A percentile compares a stretch with the other conserved stretches of the same genome.
These are phyloP conservation scores for Silene latifolia DNA, from an alignment of 148 eudicot genomes.

Conservation along the genomic window DNA sequence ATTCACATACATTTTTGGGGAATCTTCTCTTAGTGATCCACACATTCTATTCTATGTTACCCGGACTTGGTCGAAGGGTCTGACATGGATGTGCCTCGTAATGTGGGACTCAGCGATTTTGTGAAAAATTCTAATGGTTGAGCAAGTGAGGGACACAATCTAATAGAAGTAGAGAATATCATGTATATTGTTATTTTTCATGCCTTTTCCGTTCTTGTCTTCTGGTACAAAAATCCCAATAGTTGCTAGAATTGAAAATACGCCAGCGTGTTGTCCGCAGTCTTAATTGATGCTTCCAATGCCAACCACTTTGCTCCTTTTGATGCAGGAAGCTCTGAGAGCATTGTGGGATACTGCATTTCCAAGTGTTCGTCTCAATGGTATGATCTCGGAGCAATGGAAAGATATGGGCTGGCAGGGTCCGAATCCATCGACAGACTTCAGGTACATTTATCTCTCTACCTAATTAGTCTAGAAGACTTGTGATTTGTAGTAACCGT, in stretches of 20 bases:
- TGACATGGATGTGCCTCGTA: no score
- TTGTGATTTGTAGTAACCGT: neutral
- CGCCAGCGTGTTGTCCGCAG: neutral
- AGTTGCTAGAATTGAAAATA: neutral
- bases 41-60: no score
- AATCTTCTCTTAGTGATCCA: no score
- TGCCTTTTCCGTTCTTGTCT: neutral
- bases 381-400: slow-evolving; percentile 89
- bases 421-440: slow-evolving; percentile 87
- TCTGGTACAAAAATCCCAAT: neutral
- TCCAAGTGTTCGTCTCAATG: slow-evolving; percentile 57
- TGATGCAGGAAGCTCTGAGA: slow-evolving; percentile 66
- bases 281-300: neutral
- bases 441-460: slow-evolving; percentile 46
- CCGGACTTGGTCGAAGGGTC: no score
- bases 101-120: no score
- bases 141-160: no score
- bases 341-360: slow-evolving; percentile 69
- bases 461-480: neutral
- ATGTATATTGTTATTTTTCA: neutral
- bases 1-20: no score
- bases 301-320: neutral
- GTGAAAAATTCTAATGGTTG: no score
- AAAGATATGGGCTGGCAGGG: slow-evolving; percentile 99
- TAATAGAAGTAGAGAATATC: neutral